Conservation (phyloP, 2,329 filamentous ascomycete species). For the Alternaria panax region DNA sequence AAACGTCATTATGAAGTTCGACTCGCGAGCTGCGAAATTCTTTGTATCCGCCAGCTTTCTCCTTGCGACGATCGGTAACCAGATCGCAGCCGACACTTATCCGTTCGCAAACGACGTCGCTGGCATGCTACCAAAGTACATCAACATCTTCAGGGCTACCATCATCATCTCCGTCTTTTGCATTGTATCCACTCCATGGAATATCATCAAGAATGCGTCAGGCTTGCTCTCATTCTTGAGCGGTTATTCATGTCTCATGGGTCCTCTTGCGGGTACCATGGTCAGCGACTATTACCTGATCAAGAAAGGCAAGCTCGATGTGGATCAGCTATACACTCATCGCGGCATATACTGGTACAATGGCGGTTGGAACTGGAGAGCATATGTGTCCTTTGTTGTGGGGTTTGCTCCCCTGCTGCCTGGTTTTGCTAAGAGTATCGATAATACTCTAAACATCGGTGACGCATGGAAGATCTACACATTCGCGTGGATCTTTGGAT, state of each 20-base stretch:
- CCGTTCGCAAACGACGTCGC: constrained; percentile 47
- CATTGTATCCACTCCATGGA: constrained; percentile 46
- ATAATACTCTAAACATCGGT: constrained; percentile 47
- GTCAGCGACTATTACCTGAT: constrained; percentile 47
- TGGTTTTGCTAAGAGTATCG: constrained; percentile 52
- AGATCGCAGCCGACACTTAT: constrained; percentile 52
- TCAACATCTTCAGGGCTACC: constrained; percentile 48
- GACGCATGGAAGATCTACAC: constrained; percentile 54
- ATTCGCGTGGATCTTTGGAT: constrained; percentile 55
- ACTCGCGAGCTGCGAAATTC: constrained; percentile 54
- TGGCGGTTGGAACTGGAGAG: constrained; percentile 46
- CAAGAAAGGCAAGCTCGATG: constrained; percentile 45
- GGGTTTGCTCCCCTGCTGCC: constrained; percentile 48
- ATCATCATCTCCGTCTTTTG: constrained; percentile 47
- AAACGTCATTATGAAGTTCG: constrained; percentile 56
- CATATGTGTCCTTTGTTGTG: constrained; percentile 40
- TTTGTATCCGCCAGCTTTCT: constrained; percentile 52
- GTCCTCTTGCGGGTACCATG: constrained; percentile 46
- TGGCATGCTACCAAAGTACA: constrained; percentile 45
- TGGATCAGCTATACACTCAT: constrained; percentile 44
- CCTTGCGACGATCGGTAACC: constrained; percentile 54
- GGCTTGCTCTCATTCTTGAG: constrained; percentile 47
- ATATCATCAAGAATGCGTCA: constrained; percentile 48
- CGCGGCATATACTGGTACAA: constrained; percentile 46
- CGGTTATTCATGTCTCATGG: constrained; percentile 49